Evolutionary conservation across 495 filamentous ascomycete genomes (phyloP).

Genomic region (Penicillium roqueforti): DNA sequence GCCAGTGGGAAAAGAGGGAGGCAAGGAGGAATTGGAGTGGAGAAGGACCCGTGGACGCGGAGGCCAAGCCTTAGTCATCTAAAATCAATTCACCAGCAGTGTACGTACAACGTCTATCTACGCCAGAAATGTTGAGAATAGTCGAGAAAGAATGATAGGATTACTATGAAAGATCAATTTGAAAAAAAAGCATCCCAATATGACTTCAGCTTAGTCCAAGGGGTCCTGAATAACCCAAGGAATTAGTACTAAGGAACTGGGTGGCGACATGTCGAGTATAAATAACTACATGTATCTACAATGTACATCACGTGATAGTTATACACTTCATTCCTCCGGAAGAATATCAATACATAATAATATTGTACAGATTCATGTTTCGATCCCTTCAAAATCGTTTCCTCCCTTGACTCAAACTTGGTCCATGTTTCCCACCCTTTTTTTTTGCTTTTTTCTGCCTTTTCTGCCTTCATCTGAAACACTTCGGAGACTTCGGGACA

Average conservation of each 20-base stretch:
- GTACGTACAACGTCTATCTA: neutral
- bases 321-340: neutral
- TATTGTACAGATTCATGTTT: neutral
- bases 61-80: constrained; percentile 22
- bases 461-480: neutral
- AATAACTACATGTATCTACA: neutral
- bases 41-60: constrained; percentile 17
- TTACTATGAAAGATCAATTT: too few species aligned
- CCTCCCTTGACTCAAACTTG: neutral
- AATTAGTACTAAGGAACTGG: neutral
- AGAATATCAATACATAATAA: neutral
- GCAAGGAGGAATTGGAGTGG: constrained; percentile 22
- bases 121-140: neutral
- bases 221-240: too few species aligned
- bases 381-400: neutral
- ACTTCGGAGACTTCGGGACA: neutral
- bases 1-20: constrained; percentile 5
- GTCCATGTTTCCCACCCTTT: neutral
- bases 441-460: neutral
- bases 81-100: too few species aligned
- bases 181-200: too few species aligned
- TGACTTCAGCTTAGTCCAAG: too few species aligned
- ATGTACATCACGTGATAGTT: neutral
- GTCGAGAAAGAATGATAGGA: neutral
- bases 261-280: neutral